Percentiles rank a stretch among this genome's conserved stretches.
Evolutionary conservation across 2,329 filamentous ascomycete genomes (phyloP).

Genomic region (Allantophomopsis cytisporea): DNA sequence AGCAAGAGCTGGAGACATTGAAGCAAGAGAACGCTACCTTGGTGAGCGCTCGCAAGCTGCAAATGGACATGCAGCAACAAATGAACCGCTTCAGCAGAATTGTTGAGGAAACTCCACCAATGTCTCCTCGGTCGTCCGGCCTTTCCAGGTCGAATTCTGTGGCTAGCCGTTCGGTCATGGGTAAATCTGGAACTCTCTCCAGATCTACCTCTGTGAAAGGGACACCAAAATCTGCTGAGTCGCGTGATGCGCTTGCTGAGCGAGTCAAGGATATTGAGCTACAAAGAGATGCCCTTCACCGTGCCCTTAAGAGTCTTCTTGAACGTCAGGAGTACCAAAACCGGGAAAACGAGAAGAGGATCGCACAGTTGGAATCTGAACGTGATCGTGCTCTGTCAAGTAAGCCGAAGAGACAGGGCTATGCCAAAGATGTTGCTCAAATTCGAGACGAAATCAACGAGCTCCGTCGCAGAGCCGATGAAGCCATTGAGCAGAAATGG

Average conservation of each 20-base stretch:
- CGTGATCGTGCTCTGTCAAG: conserved; percentile 57
- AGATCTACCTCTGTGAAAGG: conserved; percentile 38
- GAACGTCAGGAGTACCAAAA: conserved; percentile 78
- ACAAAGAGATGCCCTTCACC: conserved; percentile 85
- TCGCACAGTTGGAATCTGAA: conserved; percentile 64
- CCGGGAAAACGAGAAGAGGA: conserved; percentile 70
- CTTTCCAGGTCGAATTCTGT: conserved; percentile 55
- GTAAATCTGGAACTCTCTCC: conserved; percentile 26
- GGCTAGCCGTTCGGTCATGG: conserved; percentile 39
- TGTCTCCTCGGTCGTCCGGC: conserved; percentile 21
- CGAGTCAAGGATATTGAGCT: conserved; percentile 85
- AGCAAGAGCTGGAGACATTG: conserved; percentile 69
- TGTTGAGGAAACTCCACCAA: conserved; percentile 36
- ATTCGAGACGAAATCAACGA: conserved; percentile 76
- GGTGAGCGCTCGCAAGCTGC: conserved; percentile 28
- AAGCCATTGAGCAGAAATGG: conserved; percentile 92
- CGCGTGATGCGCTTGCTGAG: conserved; percentile 59
- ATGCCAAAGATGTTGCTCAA: conserved; percentile 68
- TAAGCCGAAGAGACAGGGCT: conserved; percentile 63
- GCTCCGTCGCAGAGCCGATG: conserved; percentile 76
- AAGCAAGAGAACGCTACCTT: conserved; percentile 49
- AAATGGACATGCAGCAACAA: conserved; percentile 28
- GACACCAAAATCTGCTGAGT: conserved; percentile 28
- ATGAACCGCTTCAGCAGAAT: conserved; percentile 43
- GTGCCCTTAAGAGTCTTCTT: conserved; percentile 71